A percentile compares a stretch with the other conserved stretches of the same genome.
Conservation (phyloP, 73 alveolate species). For the Durusdinium trenchii region DNA sequence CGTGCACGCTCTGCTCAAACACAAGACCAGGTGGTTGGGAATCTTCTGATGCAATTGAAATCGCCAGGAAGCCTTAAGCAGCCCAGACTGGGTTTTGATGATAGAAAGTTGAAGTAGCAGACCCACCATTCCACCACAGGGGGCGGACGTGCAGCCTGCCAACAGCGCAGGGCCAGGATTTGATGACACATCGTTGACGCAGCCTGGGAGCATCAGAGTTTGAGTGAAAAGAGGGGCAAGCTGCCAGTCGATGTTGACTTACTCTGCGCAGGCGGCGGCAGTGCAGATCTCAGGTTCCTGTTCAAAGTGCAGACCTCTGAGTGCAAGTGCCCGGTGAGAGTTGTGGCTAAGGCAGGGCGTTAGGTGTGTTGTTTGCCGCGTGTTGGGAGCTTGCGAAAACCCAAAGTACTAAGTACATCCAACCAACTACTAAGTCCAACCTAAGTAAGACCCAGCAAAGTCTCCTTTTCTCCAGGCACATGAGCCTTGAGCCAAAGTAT, state of each 20-base stretch:
- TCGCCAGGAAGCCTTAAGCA: conserved; percentile 30
- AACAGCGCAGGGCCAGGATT: conserved; percentile 76
- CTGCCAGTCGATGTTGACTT: conserved; percentile 57
- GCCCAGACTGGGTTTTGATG: conserved; percentile 3
- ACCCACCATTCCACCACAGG: too few species aligned
- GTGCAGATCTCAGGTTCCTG: conserved; percentile 61
- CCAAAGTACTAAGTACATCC: conserved; percentile 31
- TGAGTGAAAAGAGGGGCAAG: conserved; percentile 54
- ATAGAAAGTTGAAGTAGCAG: neutral
- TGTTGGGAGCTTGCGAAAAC: conserved; percentile 40
- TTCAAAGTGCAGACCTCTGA: conserved; percentile 37
- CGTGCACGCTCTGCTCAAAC: conserved; percentile 79
- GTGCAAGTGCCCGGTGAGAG: conserved; percentile 66
- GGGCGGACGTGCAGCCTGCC: conserved; percentile 67
- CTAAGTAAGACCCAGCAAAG: conserved; percentile 27
- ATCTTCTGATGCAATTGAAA: conserved; percentile 31
- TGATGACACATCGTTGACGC: conserved; percentile 27
- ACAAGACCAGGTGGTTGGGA: conserved; percentile 52
- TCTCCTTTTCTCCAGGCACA: conserved; percentile 36
- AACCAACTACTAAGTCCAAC: conserved; percentile 36
- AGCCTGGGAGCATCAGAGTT: conserved; percentile 55
- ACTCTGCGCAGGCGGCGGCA: conserved; percentile 61
- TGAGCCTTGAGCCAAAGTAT: conserved; percentile 38
- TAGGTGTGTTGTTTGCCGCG: conserved; percentile 64
- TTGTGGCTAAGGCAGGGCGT: conserved; percentile 54